A percentile compares a stretch with the other conserved stretches of the same genome.
Evolutionary conservation across 805 yeast genomes (phyloP).

Genomic region (Sugiyamaella marilandica): DNA sequence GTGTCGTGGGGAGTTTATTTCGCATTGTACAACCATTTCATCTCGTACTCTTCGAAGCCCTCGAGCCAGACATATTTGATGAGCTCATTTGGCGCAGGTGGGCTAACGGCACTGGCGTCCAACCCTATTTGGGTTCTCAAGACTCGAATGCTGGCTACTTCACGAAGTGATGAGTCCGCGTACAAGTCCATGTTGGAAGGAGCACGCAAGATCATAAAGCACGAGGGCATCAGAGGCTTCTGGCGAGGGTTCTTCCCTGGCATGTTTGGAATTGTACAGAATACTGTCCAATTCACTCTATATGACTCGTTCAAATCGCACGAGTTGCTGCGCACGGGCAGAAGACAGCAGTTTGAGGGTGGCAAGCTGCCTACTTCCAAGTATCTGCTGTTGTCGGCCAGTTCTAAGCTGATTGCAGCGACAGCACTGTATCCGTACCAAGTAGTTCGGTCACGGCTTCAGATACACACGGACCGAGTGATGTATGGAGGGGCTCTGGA

Average conservation of each 20-base stretch:
- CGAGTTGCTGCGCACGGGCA: not conserved
- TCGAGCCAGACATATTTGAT: slow-evolving; percentile 36
- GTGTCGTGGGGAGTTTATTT: slow-evolving; percentile 89
- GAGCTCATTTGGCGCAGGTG: slow-evolving; percentile 68
- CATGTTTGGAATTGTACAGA: slow-evolving; percentile 78
- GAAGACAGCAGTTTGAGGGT: slow-evolving; percentile 11
- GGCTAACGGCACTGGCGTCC: slow-evolving; percentile 67
- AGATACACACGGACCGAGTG: slow-evolving; percentile 39
- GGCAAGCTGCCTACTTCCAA: slow-evolving; percentile 40
- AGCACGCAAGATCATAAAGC: slow-evolving; percentile 39
- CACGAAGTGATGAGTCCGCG: slow-evolving; percentile 39
- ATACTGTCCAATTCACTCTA: slow-evolving; percentile 79
- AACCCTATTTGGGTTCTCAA: slow-evolving; percentile 96
- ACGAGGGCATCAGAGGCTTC: slow-evolving; percentile 58
- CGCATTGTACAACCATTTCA: slow-evolving; percentile 58
- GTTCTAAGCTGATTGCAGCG: slow-evolving; percentile 66
- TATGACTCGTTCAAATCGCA: slow-evolving; percentile 68
- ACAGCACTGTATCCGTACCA: slow-evolving; percentile 77
- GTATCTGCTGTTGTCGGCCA: slow-evolving; percentile 61
- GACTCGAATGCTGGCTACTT: slow-evolving; percentile 72
- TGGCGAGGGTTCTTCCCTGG: slow-evolving; percentile 76
- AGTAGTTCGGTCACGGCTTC: slow-evolving; percentile 72
- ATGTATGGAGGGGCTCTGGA: slow-evolving; percentile 28
- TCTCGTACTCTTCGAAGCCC: slow-evolving; percentile 13
- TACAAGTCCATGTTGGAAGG: slow-evolving; percentile 60